Evolutionary conservation across 1,139 yeast genomes (phyloP), one percentile per base, ranked within the genome.

Genomic region (Hyphopichia wangnamkhiaoensis): DNA sequence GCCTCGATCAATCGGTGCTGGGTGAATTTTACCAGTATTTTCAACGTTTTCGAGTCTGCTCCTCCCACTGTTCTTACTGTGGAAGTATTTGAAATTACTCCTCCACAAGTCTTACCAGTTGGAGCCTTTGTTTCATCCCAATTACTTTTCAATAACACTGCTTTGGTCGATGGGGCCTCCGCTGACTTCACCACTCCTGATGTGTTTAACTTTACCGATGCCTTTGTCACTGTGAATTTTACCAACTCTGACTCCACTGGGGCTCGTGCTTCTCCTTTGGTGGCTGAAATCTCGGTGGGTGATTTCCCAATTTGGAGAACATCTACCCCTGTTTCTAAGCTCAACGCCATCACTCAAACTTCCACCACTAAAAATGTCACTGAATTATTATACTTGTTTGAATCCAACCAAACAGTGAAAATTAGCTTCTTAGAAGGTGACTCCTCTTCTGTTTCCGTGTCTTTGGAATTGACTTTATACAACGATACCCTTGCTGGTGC

Each of bases 251-350:
- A 52, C 31, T 37, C 40, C 18, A 44, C 36, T 19, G 44, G 48
- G 39, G 36, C 40, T 16, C 15, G 29, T 9, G 12, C 25, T 8
- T 21, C 27, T n/a, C 47, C 50, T 18, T 42, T 48, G 10, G 51
- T 57, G n/a, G 50, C 50, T 23, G 62, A 58, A 40, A 41, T 58
- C 16, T 41, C 45, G 17, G 42, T 57, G 27, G 60, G 45, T 31
- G 52, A 44, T 9, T 40, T 34, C 29, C 58, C 63, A 18, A 42
- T 58, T 14, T 58, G 63, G 62, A 53, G 63, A 48, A 49, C 59
- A 20, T 50, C 60, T 7, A 47, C 59, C 29, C 63, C 63, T n/a
- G 35, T 33, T 31, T 38, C 44, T 8, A 45, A 48, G 29, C 34
- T 44, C 5, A 49, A 52, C 37, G 43, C 49, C 20, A 28, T 42